Base-by-base conservation (phyloP, 2,329 filamentous ascomycete genomes). In the Ceratocystis lukuohia region DNA sequence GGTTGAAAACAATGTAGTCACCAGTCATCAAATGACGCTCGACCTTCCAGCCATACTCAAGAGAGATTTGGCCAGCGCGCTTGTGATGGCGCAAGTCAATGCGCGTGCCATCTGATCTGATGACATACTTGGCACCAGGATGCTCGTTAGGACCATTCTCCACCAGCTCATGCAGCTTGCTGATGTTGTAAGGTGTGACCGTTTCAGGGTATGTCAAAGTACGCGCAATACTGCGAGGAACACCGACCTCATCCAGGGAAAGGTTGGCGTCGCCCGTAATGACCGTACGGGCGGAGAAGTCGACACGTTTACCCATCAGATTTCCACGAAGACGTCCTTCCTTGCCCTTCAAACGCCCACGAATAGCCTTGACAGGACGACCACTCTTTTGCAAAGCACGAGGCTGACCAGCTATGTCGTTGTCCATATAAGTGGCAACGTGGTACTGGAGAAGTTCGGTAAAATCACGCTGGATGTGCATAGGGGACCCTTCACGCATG, bases 341-440 rank as follows among this genome's bases (percentile, higher is more conserved):
- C 78, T 99, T 99, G 69, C 95, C 95, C 85, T 99, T 99, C 75
- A 99, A 82, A 77, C 94, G 92, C 69, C 91, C 91, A 72, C 95
- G 89, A 70, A 99, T 96, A 17, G 94, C 91, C 79, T 99, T 99
- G 71, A 99, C 88, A 0, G 95, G 92, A 73, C 95, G 87, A 61
- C 95, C 95, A 66, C 91, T 96, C 80, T 99, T 99, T 74, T 99
- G 95, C 73, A 97, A 81, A 2, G 94, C 93, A 71, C 94, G 91
- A 2, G 94, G 94, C 71, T 95, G 87, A 62, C 93, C 92, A 69
- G 95, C 94, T 76, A 97, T 96, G 75, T 99, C 93, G 72, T 99
- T 99, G 77, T 99, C 94, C 95, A 99, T 99, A 77, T 96, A 96
- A 0, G 95, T 99, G 56, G 95, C 95, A 68, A 99, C 92, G 73